These are phyloP conservation scores for Solanum hybrid DNA, from an alignment of 305 asterid species.

Conservation along the genomic window DNA sequence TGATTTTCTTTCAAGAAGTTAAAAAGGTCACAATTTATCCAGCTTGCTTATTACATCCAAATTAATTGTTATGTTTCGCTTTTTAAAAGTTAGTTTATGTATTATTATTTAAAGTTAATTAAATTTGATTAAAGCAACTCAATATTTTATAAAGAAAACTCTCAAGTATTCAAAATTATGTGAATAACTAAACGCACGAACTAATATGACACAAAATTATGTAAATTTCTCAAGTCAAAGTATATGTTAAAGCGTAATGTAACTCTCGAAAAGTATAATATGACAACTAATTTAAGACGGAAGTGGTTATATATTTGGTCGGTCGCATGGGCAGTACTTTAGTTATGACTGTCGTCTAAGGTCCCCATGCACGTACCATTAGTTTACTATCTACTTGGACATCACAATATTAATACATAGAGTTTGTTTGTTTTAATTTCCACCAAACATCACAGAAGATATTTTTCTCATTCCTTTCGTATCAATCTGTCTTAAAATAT, in stretches of 20 bases:
- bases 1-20: neutral
- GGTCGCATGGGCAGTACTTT: neutral
- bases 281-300: neutral
- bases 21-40: neutral
- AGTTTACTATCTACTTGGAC: neutral
- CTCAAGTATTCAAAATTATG: neutral
- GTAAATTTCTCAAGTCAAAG: neutral
- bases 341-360: neutral
- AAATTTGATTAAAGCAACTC: neutral
- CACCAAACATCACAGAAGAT: neutral
- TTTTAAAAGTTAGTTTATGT: neutral
- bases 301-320: neutral
- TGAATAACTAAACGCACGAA: no score
- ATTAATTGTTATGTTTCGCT: neutral
- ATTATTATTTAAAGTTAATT: neutral
- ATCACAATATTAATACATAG: neutral
- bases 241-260: no score
- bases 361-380: neutral
- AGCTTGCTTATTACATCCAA: neutral
- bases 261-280: neutral
- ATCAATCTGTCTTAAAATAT: neutral
- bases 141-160: neutral
- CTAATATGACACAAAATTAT: no score
- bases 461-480: neutral
- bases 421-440: neutral